Evolutionary conservation across 1,139 yeast species (phyloP).

Genomic region (Candida tropicalis): DNA sequence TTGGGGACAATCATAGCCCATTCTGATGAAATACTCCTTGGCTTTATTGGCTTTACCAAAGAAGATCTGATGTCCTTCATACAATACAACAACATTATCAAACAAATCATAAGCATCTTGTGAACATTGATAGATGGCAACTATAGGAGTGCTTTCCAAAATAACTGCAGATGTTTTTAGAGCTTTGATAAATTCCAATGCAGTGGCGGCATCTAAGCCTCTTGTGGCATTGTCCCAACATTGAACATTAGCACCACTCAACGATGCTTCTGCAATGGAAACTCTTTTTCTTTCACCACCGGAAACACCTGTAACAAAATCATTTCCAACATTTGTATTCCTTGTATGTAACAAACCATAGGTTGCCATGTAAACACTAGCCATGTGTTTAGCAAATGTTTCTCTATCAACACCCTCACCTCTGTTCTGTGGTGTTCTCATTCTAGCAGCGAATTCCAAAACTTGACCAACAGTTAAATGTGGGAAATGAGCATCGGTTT

Average conservation of each 20-base stretch:
- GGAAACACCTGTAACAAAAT: constrained; percentile 41
- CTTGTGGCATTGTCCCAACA: constrained; percentile 69
- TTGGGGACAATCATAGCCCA: constrained; percentile 63
- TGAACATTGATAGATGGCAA: constrained; percentile 71
- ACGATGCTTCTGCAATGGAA: constrained; percentile 45
- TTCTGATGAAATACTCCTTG: constrained; percentile 46
- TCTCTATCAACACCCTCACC: constrained; percentile 37
- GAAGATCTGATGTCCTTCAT: constrained; percentile 77
- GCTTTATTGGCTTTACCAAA: constrained; percentile 67
- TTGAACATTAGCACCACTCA: constrained; percentile 42
- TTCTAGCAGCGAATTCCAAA: constrained; percentile 44
- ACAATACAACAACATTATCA: constrained; percentile 72
- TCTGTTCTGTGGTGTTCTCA: constrained; percentile 46
- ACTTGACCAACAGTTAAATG: constrained; percentile 56
- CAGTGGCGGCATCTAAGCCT: constrained; percentile 64
- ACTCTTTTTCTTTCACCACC: constrained; percentile 52
- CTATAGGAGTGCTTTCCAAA: constrained; percentile 61
- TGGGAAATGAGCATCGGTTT: constrained; percentile 56
- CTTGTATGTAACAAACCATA: constrained; percentile 40
- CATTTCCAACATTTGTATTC: constrained; percentile 40
- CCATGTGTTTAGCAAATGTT: constrained; percentile 44
- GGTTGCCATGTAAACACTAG: constrained; percentile 46
- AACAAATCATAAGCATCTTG: constrained; percentile 48
- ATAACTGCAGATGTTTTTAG: constrained; percentile 64
- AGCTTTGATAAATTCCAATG: constrained; percentile 71